Base-by-base conservation (phyloP, 2,329 filamentous ascomycete species). In the Pseudocercospora crystallina region DNA sequence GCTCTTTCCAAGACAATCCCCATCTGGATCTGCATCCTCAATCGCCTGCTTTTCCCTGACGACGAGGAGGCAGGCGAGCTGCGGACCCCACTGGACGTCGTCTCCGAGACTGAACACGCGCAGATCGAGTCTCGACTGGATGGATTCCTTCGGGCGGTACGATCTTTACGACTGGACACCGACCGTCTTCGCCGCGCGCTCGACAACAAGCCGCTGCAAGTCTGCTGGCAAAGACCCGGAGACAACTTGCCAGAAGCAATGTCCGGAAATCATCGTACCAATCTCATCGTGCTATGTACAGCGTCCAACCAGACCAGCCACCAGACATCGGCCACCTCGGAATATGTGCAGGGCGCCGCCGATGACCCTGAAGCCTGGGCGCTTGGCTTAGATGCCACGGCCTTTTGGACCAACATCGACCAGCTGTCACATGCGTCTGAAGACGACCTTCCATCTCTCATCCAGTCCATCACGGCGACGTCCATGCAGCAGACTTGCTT, bases 321-420 rank as follows among this genome's bases (percentile, higher is more conserved):
- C 2, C 89, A 92, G 76, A 81, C 60, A 82, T 56, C 54, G 8
- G 52, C 82, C 26, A 84, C 86, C 64, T 81, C 80, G 2, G 85
- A 84, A 5, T 99, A 99, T 65, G 86, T 99, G 52, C 94, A 97
- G 71, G 94, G 94, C 43, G 92, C 92, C 0, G 94, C 87, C 2
- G 94, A 99, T 69, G 94, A 99, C 68, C 89, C 87, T 10, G 94
- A 99, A 75, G 89, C 89, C 60, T 99, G 94, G 94, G 86, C 90
- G 1, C 74, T 81, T 20, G 90, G 89, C 0, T 79, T 97, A 12
- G 94, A 88, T 0, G 83, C 92, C 0, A 68, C 74, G 0, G 57
- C 92, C 0, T 99, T 96, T 71, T 99, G 94, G 94, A 70, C 70
- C 2, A 76, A 96, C 60, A 75, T 73, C 36, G 73, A 80, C 0